phyloP scores from a whole-genome alignment of 805 yeast species.

The Gaillardinia entomophila region DNA sequence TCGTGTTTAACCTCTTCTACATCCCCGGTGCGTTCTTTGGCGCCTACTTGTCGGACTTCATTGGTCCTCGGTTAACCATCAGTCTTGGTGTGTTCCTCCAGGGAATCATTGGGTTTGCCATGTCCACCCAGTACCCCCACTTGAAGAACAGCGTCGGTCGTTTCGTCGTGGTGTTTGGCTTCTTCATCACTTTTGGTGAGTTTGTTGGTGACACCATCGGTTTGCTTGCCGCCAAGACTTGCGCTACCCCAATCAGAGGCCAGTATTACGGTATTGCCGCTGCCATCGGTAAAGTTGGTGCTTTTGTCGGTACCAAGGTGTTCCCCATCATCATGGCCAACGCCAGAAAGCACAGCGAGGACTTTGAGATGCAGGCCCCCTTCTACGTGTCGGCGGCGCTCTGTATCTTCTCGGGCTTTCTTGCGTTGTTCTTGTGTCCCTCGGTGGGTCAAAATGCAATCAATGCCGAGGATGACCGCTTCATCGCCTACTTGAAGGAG shows the following conservation, averaged over 20 bases:
- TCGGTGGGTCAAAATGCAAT: constrained; percentile 80
- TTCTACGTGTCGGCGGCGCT: constrained; percentile 78
- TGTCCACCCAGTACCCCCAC: constrained; percentile 64
- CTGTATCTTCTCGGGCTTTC: constrained; percentile 63
- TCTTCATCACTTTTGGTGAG: constrained; percentile 83
- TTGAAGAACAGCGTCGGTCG: constrained; percentile 64
- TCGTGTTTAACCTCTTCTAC: constrained; percentile 81
- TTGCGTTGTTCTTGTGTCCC: constrained; percentile 72
- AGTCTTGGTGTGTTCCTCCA: constrained; percentile 65
- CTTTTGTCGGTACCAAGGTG: constrained; percentile 82
- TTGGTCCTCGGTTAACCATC: constrained; percentile 86
- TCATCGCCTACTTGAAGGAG: constrained; percentile 57
- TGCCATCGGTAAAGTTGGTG: constrained; percentile 88
- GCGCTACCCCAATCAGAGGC: constrained; percentile 85
- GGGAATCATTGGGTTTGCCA: constrained; percentile 72
- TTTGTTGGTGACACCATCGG: constrained; percentile 94
- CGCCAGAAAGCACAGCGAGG: constrained; percentile 44
- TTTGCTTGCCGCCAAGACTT: constrained; percentile 76
- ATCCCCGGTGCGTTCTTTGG: constrained; percentile 88
- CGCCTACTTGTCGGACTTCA: constrained; percentile 75
- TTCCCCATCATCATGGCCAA: constrained; percentile 74
- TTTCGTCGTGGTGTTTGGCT: constrained; percentile 82
- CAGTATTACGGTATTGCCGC: constrained; percentile 89
- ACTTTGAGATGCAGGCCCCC: constrained; percentile 56
- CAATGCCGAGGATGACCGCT: constrained; percentile 67